A percentile compares a stretch with the other conserved stretches of the same genome.
These are phyloP conservation scores for Salicornia ramosissima DNA, from an alignment of 148 eudicot species.

Conservation along the genomic window DNA sequence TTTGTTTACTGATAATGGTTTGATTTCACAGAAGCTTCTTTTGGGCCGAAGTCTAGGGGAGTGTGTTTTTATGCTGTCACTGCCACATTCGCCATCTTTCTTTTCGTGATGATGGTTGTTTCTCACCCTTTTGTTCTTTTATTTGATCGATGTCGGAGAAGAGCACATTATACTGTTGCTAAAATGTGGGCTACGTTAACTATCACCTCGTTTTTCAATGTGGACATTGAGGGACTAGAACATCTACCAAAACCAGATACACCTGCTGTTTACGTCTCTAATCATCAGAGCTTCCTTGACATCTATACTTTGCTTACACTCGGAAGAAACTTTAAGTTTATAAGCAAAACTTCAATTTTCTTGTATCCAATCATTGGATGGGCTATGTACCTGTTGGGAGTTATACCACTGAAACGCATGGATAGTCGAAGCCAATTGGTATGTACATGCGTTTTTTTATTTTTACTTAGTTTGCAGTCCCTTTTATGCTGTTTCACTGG, in stretches of 20 bases:
- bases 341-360: slow-evolving; percentile 88
- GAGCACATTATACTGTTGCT: slow-evolving; percentile 65
- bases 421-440: slow-evolving; percentile 93
- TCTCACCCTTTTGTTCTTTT: slow-evolving; percentile 83
- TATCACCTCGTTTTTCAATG: slow-evolving; percentile 55
- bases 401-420: slow-evolving; percentile 88
- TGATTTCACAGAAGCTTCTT: slow-evolving; percentile 41
- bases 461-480: background rate
- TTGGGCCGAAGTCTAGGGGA: slow-evolving; percentile 61
- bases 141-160: slow-evolving; percentile 68
- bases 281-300: slow-evolving; percentile 94
- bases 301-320: slow-evolving; percentile 84
- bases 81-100: slow-evolving; percentile 48
- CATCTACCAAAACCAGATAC: slow-evolving; percentile 61
- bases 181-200: slow-evolving; percentile 69
- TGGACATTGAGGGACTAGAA: slow-evolving; percentile 71
- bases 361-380: slow-evolving; percentile 77
- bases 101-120: slow-evolving; percentile 69
- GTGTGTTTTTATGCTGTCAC: slow-evolving; percentile 60
- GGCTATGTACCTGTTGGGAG: slow-evolving; percentile 90
- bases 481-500: background rate
- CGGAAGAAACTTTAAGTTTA: slow-evolving; percentile 79
- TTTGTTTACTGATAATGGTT: slow-evolving; percentile 6
- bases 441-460: slow-evolving; percentile 9
- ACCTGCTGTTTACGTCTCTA: slow-evolving; percentile 89